Base-by-base conservation (phyloP, 495 filamentous ascomycete genomes). In the Clohesyomyces aquaticus region DNA sequence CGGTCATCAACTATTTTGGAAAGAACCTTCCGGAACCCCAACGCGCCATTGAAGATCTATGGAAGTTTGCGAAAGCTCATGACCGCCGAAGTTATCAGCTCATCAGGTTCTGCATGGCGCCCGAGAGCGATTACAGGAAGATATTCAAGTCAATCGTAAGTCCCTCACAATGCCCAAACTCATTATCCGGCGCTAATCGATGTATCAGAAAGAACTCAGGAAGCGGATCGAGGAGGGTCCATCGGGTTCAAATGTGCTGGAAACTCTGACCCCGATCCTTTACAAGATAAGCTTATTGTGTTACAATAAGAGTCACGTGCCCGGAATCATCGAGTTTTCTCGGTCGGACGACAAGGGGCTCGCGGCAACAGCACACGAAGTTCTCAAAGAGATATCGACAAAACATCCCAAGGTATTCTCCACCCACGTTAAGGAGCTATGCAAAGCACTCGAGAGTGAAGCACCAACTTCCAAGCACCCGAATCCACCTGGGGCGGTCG, bases 241-340 rank as follows among this genome's bases (percentile, higher is more conserved):
- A 42, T 82, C 79, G 42, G 74, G 82, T 16, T 72, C 77, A 10
- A 77, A 75, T 9, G 76, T 96, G 27, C 77, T 91, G 11, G 91
- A 96, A 23, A 93, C 91, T 0, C 68, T 98, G 23, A 83, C 85
- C 3, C 88, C 92, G n/a, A 79, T 98, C 2, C 76, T 98, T 16
- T 96, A 95, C 68, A 86, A 92, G 29, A 86, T 86, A 47, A 86
- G 89, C 32, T 87, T 89, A 48, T 80, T 98, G 35, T 79, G 96
- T 48, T 96, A 93, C 77, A 99, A 98, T 77, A 86, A 88, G 61
- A 96, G 92, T 71, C 93, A 98, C 67, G 87, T 98, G 11, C 86
- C 93, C 1, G 86, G 90, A 1, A 91, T 97, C 65, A 90, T 97
- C 80, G 87, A 90, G 58, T 88, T 88, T 65, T 90, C 91, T 0